Base-by-base conservation (phyloP, 2,329 filamentous ascomycete species). In the Alternaria sp. region DNA sequence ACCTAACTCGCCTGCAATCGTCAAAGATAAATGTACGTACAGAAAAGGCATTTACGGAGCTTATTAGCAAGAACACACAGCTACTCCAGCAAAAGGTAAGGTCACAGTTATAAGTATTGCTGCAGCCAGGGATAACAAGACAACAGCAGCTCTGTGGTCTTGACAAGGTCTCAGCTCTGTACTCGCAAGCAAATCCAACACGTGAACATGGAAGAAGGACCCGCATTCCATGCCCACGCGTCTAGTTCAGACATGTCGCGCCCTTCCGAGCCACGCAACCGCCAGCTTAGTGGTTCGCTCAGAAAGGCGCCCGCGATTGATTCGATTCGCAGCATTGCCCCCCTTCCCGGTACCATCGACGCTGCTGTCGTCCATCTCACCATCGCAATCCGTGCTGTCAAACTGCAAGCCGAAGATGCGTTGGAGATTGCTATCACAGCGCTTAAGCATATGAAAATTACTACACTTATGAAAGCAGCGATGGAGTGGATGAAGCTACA, bases 401-500 rank as follows among this genome's bases (percentile, higher is more conserved):
- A 33, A 14, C 17, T 36, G 21, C 10, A 37, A 24, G 34, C 41
- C 23, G 34, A 17, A 13, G 26, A 44, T 26, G 54, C 40, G 6
- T n/a, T 51, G 10, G n/a, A 21, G 2, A 24, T 11, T 17, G 49
- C 40, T 3, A 26, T 57, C 5, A 3, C 17, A 13, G 26, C 24
- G 13, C 41, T 39, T 6, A 40, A 36, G 41, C 21, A 52, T 26
- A 3, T 51, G 5, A 6, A 28, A 0, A 26, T 40, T 14, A 13
- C 29, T 3, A 29, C 13, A 5, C 8, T 50, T 14, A 37, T 29
- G 26, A 56, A 49, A 36, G 54, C 40, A 21, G 41, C 46, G 5
- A 21, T 8, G 2, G n/a, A 36, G 14, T 64, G 56, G 56, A 52
- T 60, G 11, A 56, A 57, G 28, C 28, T 10, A 10, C 37, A 61